These are phyloP conservation scores for Pseudocercospora eumusae DNA, from an alignment of 2,329 filamentous ascomycete species.

Conservation along the genomic window DNA sequence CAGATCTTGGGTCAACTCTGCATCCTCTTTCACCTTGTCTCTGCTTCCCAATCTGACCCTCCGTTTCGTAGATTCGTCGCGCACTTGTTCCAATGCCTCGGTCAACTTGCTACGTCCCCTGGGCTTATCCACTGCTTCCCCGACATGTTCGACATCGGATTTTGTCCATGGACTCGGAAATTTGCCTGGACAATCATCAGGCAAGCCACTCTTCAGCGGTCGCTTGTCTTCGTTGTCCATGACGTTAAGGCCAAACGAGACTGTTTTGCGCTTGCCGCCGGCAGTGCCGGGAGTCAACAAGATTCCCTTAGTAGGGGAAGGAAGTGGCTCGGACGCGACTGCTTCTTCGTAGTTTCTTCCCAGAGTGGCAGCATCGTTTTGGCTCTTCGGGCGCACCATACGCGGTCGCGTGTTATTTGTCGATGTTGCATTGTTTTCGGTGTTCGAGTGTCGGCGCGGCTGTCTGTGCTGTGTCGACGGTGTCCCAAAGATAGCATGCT, in stretches of 20 bases:
- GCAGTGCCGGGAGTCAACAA: slow-evolving; percentile 64
- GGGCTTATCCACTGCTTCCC: slow-evolving; percentile 35
- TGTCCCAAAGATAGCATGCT: slow-evolving; percentile 65
- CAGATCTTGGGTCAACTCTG: slow-evolving; percentile 68
- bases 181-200: slow-evolving; percentile 51
- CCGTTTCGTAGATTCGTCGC: slow-evolving; percentile 42
- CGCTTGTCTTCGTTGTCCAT: slow-evolving; percentile 57
- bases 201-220: slow-evolving; percentile 50
- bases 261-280: slow-evolving; percentile 59
- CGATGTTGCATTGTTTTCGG: slow-evolving; percentile 30
- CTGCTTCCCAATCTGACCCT: slow-evolving; percentile 34
- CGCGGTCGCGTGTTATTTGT: slow-evolving; percentile 30
- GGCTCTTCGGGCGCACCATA: slow-evolving; percentile 35
- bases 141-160: slow-evolving; percentile 35
- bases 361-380: slow-evolving; percentile 32
- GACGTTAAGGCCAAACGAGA: slow-evolving; percentile 61
- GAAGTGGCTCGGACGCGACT: slow-evolving; percentile 38
- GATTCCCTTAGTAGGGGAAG: slow-evolving; percentile 61
- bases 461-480: slow-evolving; percentile 50
- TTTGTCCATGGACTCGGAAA: slow-evolving; percentile 54
- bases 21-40: slow-evolving; percentile 57
- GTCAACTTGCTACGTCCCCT: slow-evolving; percentile 47
- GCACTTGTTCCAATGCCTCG: slow-evolving; percentile 48
- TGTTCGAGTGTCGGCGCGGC: slow-evolving; percentile 37
- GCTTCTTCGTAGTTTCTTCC: slow-evolving; percentile 21